A percentile compares a stretch with the other conserved stretches of the same genome.
Conservation (phyloP, 1,284 basidiomycete genomes). For the Boletus calvinii region DNA sequence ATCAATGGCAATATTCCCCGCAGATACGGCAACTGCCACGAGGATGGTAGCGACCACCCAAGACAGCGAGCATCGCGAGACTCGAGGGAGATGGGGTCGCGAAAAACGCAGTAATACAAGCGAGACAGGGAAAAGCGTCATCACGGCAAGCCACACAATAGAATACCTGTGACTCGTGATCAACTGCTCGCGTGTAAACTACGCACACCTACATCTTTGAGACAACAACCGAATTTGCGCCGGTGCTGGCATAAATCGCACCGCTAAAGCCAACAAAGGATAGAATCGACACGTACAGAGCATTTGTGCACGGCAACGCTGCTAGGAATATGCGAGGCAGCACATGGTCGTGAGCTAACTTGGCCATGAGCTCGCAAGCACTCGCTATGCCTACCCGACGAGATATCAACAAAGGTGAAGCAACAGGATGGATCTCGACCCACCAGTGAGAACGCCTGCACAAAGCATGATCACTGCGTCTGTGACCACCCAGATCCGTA, state of each 20-base stretch:
- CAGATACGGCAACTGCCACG: constrained; percentile 49
- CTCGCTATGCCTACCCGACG: constrained; percentile 49
- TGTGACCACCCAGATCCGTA: constrained; percentile 57
- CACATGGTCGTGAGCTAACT: constrained; percentile 58
- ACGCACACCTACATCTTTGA: constrained; percentile 51
- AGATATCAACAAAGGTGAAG: constrained; percentile 3
- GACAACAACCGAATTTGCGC: constrained; percentile 50
- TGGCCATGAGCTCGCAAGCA: constrained; percentile 57
- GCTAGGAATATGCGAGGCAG: constrained; percentile 54
- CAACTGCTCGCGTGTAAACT: background rate
- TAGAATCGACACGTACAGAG: constrained; percentile 53
- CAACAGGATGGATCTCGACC: background rate
- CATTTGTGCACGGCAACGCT: constrained; percentile 48
- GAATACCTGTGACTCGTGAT: constrained; percentile 44
- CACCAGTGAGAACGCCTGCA: constrained; percentile 68
- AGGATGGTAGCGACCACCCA: constrained; percentile 43
- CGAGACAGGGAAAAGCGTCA: constrained; percentile 62
- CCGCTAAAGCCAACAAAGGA: constrained; percentile 52
- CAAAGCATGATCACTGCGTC: constrained; percentile 68
- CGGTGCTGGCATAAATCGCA: constrained; percentile 58
- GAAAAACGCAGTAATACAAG: constrained; percentile 63
- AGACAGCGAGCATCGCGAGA: constrained; percentile 39
- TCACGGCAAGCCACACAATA: constrained; percentile 62
- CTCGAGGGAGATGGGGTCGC: constrained; percentile 54
- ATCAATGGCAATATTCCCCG: constrained; percentile 60